phyloP scores from a whole-genome alignment of 139 green algal genomes.

The Tetraselmis chui region DNA sequence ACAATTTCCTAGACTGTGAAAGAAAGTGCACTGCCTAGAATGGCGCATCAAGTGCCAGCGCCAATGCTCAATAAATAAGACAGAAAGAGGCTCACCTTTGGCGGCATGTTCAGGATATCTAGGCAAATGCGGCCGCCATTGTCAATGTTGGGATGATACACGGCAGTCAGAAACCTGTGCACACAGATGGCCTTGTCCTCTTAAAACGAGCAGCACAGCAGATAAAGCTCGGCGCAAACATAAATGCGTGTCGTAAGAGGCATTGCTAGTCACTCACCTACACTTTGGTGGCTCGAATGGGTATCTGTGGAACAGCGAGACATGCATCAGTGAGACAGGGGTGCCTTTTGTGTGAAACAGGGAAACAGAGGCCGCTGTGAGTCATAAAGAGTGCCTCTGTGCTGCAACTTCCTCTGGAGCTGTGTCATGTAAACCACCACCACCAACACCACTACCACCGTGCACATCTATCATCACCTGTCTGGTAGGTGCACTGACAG shows the following conservation, averaged over 20 bases:
- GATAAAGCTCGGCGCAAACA: too few relatives aligned
- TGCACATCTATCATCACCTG: too few relatives aligned
- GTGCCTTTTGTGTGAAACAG: background rate
- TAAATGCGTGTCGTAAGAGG: background rate
- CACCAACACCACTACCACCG: too few relatives aligned
- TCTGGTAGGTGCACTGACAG: conserved; percentile 38
- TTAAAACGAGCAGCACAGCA: too few relatives aligned
- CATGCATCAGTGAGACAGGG: background rate
- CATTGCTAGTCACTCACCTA: background rate
- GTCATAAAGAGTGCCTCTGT: too few relatives aligned
- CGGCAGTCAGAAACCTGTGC: conserved; percentile 43
- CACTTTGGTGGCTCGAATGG: conserved; percentile 47
- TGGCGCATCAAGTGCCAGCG: background rate
- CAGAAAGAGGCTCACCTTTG: conserved; percentile 33
- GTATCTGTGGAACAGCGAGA: conserved; percentile 31
- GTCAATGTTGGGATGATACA: conserved; percentile 76
- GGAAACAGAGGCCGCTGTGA: background rate
- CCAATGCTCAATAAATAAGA: background rate
- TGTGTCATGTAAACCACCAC: too few relatives aligned
- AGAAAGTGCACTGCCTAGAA: background rate
- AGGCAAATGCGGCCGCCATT: conserved; percentile 47
- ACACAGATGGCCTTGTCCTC: too few relatives aligned
- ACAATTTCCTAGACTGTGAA: background rate
- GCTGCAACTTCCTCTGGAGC: too few relatives aligned
- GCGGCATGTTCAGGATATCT: conserved; percentile 56